phyloP scores from a whole-genome alignment of 495 filamentous ascomycete species.

The Annulohypoxylon moriforme region DNA sequence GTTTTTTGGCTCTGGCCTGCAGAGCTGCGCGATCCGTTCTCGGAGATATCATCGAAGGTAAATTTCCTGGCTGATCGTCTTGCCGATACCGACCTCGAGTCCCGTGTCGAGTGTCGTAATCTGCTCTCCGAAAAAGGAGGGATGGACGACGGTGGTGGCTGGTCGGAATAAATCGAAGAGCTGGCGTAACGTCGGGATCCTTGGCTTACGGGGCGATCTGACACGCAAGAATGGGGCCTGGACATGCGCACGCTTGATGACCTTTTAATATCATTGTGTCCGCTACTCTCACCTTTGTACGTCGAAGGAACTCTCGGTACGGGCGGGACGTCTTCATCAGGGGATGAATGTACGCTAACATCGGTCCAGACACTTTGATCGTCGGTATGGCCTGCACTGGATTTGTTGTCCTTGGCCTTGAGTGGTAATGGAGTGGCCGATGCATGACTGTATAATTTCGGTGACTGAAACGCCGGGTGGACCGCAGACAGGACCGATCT shows the following conservation, averaged over 20 bases:
- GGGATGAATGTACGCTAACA: conserved; percentile 31
- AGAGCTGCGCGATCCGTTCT: background rate
- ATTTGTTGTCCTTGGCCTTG: conserved; percentile 5
- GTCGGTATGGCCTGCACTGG: background rate
- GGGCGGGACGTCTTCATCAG: conserved; percentile 12
- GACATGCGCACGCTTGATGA: background rate
- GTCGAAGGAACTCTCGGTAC: conserved; percentile 34
- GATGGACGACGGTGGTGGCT: background rate
- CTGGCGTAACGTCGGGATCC: background rate
- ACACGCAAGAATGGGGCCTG: background rate
- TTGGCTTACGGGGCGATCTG: background rate
- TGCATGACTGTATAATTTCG: background rate
- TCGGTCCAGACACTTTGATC: conserved; percentile 34
- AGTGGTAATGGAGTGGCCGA: conserved; percentile 43
- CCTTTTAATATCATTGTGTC: background rate
- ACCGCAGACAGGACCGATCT: conserved; percentile 41
- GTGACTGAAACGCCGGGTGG: conserved; percentile 47
- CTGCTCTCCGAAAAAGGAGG: background rate
- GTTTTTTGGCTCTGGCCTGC: background rate
- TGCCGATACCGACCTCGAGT: background rate
- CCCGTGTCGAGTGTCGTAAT: background rate
- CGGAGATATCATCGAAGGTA: background rate
- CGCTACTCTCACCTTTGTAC: conserved; percentile 10
- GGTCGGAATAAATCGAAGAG: background rate
- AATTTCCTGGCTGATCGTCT: background rate